Evolutionary conservation across 768 basidiomycete species (phyloP).

Genomic region (Lactarius deliciosus): DNA sequence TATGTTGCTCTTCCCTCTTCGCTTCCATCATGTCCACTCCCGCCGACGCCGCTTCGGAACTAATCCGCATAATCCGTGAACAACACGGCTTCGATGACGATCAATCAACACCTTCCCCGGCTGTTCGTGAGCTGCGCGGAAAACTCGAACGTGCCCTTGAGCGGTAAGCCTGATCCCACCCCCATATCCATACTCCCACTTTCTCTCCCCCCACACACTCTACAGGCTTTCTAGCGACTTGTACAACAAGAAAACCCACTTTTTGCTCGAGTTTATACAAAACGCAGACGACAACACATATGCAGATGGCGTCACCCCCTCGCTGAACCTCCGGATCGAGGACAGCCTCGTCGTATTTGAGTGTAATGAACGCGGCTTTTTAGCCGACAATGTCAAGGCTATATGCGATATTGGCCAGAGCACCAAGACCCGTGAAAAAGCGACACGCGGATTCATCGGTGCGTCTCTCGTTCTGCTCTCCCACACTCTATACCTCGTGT

Average conservation of each 20-base stretch:
- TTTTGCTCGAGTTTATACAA: slow-evolving; percentile 35
- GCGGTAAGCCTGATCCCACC: slow-evolving; percentile 14
- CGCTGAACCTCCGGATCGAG: slow-evolving; percentile 25
- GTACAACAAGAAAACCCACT: slow-evolving; percentile 35
- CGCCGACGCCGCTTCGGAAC: neutral
- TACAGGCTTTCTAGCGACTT: slow-evolving; percentile 32
- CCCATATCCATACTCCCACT: neutral
- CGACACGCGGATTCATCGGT: slow-evolving; percentile 27
- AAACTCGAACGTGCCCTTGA: slow-evolving; percentile 28
- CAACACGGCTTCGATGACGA: slow-evolving; percentile 21
- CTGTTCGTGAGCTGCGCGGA: slow-evolving; percentile 17
- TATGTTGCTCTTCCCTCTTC: neutral
- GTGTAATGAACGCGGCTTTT: slow-evolving; percentile 34
- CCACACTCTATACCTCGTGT: neutral
- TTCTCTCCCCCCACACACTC: neutral
- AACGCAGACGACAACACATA: slow-evolving; percentile 36
- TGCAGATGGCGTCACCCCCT: slow-evolving; percentile 14
- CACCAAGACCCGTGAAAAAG: slow-evolving; percentile 29
- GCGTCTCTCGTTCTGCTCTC: neutral
- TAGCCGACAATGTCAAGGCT: slow-evolving; percentile 29
- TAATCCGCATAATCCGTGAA: slow-evolving; percentile 18
- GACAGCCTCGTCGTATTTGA: slow-evolving; percentile 22
- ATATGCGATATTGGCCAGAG: slow-evolving; percentile 34
- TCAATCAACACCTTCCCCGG: neutral
- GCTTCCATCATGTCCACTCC: slow-evolving; percentile 1